These are phyloP conservation scores for Carex littledalei DNA, from an alignment of 176 grass and related monocot species.

Conservation along the genomic window DNA sequence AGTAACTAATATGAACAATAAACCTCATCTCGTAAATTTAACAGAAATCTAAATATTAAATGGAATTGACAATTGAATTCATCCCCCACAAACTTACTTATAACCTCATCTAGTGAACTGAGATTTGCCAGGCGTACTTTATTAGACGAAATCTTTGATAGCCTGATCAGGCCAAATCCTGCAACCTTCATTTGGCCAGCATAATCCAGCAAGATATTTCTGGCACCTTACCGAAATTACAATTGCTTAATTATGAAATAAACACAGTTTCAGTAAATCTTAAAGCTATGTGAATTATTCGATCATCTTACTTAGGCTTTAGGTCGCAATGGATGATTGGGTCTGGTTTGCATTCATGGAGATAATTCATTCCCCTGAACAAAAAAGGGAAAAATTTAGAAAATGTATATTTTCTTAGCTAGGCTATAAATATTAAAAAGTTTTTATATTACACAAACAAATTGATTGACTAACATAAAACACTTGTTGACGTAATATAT, in stretches of 20 bases:
- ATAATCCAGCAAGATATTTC: conserved; percentile 99
- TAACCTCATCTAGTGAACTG: conserved; percentile 38
- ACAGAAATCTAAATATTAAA: neutral
- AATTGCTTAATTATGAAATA: conserved; percentile 15
- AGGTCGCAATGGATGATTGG: conserved; percentile 95
- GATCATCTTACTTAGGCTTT: conserved; percentile 99
- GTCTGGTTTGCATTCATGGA: conserved; percentile 91
- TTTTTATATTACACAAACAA: neutral
- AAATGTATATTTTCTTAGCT: neutral
- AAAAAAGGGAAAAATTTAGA: neutral
- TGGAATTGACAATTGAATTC: neutral
- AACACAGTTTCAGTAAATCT: neutral
- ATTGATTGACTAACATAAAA: neutral
- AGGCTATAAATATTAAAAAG: neutral
- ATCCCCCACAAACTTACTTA: conserved; percentile 45
- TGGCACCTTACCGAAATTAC: conserved; percentile 97
- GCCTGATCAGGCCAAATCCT: conserved; percentile 57
- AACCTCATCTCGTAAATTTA: neutral
- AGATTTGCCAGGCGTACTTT: conserved; percentile 52
- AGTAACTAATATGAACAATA: neutral
- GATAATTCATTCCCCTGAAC: conserved; percentile 94
- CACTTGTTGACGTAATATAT: neutral
- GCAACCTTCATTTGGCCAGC: conserved; percentile 69
- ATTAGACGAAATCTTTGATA: conserved; percentile 43
- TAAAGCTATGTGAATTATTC: conserved; percentile 22